phyloP scores from a whole-genome alignment of 2,329 filamentous ascomycete species.

The Pseudogymnoascus sp. region DNA sequence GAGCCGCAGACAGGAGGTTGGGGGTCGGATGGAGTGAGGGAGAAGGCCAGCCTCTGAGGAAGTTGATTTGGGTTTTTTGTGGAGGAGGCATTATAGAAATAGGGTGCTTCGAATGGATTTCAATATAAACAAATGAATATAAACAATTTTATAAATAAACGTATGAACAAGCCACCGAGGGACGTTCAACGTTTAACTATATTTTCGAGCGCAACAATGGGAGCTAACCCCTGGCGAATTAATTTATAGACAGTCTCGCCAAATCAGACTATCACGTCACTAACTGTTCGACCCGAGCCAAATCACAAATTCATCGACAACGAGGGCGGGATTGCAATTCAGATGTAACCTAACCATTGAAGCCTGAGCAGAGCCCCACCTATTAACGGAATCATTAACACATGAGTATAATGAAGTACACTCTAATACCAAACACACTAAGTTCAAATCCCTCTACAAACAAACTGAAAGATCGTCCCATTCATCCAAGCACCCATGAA shows the following conservation, averaged over 20 bases:
- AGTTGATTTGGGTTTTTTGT: conserved; percentile 19
- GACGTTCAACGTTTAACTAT: not conserved
- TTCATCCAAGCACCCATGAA: not conserved
- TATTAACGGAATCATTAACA: not conserved
- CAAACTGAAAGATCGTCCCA: not conserved
- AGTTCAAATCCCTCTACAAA: not conserved
- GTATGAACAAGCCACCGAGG: not conserved
- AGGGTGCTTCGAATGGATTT: not conserved
- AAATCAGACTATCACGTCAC: conserved; percentile 2
- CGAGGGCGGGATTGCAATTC: not conserved
- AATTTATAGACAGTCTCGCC: not conserved
- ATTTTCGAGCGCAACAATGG: not conserved
- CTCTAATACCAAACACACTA: not conserved
- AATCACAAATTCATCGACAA: not conserved
- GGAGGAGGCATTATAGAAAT: not conserved
- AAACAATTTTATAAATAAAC: not conserved
- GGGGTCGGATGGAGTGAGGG: conserved; percentile 45
- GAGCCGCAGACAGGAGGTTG: conserved; percentile 43
- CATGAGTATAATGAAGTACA: not conserved
- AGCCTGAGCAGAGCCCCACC: not conserved
- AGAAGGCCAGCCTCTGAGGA: conserved; percentile 26
- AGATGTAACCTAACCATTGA: not conserved
- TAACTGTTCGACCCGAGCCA: not conserved
- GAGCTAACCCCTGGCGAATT: not conserved
- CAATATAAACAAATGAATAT: not conserved